phyloP scores from a whole-genome alignment of 2,329 filamentous ascomycete species.

The Kalmusia sp. region DNA sequence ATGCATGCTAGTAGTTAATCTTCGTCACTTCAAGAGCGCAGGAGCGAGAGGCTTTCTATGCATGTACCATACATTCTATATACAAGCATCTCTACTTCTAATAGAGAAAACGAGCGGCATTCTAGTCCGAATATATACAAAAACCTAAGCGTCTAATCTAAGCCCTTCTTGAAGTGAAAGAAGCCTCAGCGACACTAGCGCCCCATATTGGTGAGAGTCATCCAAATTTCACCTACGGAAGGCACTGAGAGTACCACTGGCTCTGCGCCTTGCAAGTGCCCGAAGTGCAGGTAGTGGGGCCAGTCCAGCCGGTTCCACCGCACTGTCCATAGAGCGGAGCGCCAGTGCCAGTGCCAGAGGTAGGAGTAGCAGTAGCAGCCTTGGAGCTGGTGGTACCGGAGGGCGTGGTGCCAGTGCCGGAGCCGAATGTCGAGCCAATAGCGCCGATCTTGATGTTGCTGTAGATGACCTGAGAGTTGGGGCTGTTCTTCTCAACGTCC shows the following conservation, averaged over 20 bases:
- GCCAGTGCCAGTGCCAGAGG: not conserved
- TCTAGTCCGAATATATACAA: slow-evolving; percentile 4
- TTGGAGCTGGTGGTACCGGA: not conserved
- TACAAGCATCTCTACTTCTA: not conserved
- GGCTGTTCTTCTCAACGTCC: slow-evolving; percentile 18
- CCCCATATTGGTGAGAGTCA: too few species aligned
- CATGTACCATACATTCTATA: not conserved
- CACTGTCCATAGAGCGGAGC: slow-evolving; percentile 11
- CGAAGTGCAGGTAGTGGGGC: slow-evolving; percentile 9
- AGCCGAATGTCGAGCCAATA: slow-evolving; percentile 25
- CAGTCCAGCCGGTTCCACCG: slow-evolving; percentile 13
- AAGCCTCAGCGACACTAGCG: not conserved
- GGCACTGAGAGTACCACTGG: slow-evolving; percentile 16
- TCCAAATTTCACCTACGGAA: slow-evolving; percentile 8
- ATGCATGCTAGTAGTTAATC: too few species aligned
- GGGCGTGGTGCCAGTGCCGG: not conserved
- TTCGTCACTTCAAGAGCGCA: too few species aligned
- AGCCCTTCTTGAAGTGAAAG: not conserved
- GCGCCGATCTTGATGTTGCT: slow-evolving; percentile 34
- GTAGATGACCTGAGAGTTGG: slow-evolving; percentile 24
- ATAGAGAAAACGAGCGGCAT: not conserved
- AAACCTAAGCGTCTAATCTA: not conserved
- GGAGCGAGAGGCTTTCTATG: not conserved
- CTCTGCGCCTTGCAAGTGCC: slow-evolving; percentile 15
- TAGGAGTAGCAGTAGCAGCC: not conserved